Conservation (phyloP, 768 basidiomycete genomes). For the Russula brevipes region DNA sequence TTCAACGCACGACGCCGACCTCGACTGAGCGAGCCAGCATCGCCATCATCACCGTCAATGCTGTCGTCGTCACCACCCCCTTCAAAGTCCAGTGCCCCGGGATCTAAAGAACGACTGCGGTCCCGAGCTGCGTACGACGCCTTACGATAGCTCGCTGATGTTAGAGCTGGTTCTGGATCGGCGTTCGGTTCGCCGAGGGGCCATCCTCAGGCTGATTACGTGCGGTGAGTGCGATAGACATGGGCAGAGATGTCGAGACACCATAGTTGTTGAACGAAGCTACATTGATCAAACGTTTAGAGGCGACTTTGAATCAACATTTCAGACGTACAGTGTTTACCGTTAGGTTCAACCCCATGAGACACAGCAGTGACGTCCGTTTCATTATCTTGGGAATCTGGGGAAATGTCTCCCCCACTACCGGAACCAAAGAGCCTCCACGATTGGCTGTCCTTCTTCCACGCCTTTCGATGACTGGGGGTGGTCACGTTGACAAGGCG, state of each 20-base stretch:
- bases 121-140: conserved; percentile 68
- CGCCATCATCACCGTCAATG: conserved; percentile 28
- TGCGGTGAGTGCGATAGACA: conserved; percentile 46
- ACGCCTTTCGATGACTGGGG: conserved; percentile 67
- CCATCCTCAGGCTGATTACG: conserved; percentile 14
- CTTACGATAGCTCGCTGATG: conserved; percentile 37
- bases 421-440: conserved; percentile 52
- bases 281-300: not conserved
- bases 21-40: conserved; percentile 37
- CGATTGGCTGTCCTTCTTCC: conserved; percentile 57
- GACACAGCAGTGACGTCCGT: conserved; percentile 22
- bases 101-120: conserved; percentile 56
- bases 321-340: conserved; percentile 3
- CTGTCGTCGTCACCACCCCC: conserved; percentile 45
- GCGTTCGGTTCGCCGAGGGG: not conserved
- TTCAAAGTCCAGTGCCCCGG: conserved; percentile 61
- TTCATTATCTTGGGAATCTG: conserved; percentile 32
- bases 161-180: conserved; percentile 30
- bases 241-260: conserved; percentile 56
- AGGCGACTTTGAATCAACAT: not conserved
- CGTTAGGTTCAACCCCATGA: conserved; percentile 27
- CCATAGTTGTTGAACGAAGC: not conserved
- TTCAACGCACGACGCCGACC: conserved; percentile 56
- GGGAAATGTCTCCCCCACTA: conserved; percentile 27
- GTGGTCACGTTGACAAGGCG: conserved; percentile 63